Evolutionary conservation across 768 basidiomycete genomes (phyloP), one percentile per base, ranked within the genome.

Genomic region (Lentinula detonsa): DNA sequence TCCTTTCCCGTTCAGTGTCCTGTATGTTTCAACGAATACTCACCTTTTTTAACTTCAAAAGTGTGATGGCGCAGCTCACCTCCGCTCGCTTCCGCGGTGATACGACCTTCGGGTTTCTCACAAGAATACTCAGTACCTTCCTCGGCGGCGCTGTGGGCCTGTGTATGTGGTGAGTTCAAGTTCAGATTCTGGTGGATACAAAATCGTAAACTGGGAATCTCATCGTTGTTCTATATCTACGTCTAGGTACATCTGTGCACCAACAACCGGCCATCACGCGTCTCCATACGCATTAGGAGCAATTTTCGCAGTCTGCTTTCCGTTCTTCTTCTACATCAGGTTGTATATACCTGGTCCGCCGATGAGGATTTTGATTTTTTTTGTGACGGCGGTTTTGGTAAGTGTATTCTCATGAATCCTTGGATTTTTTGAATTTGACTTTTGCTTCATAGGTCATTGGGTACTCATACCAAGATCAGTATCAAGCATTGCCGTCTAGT

Each of bases 21-120:
- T 10, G 9, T 4, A 21, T 15, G 16, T 39, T 39, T n/a, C 42
- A n/a, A 8, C 37, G 13, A 39, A 0, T 1, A 13, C 42, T 48
- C 46, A 9, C 21, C 60, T 34, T 46, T 59, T 62, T 48, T 34
- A 64, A 52, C 13, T 4, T 35, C 31, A 1, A 16, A 59, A 89
- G 86, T 16, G 79, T 91, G 67, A 90, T 91, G 86, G 88, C 83
- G 0, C 90, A 91, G 65, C 73, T 90, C 5, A 88, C 88, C 0
- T 70, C 90, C 0, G 75, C 86, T 8, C 82, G 89, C 16, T 91
- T 90, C 67, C 79, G 86, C 48, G 90, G 90, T 1, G 90, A 93
- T 57, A 93, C 90, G 0, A 79, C 82, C 0, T 88, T 88, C 61
- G 87, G 82, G 2, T 76, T 90, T 13, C 72, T 84, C 4, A 76